Evolutionary conservation across 139 green algal species (phyloP).

Genomic region (Chlorella sp.): DNA sequence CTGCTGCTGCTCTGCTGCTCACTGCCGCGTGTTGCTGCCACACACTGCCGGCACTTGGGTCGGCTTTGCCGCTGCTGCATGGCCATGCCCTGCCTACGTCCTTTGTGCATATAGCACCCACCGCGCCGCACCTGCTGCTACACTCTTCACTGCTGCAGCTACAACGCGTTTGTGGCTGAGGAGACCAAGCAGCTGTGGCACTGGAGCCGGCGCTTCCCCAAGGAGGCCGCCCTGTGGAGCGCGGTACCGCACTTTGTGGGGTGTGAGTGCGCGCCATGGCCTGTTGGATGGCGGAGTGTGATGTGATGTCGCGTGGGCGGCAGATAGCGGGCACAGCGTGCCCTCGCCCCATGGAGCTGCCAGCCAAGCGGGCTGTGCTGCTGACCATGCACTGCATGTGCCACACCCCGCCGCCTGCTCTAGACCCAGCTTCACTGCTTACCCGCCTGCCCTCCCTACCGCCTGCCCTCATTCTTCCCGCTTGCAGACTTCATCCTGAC

Average conservation of each 20-base stretch:
- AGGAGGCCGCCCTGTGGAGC: constrained; percentile 42
- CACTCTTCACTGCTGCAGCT: constrained; percentile 24
- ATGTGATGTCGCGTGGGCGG: neutral
- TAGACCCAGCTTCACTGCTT: too few species aligned
- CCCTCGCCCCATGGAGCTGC: too few species aligned
- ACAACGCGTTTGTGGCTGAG: constrained; percentile 47
- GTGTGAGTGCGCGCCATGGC: constrained; percentile 25
- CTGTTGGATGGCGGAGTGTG: neutral
- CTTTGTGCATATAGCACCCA: too few species aligned
- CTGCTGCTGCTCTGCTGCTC: too few species aligned
- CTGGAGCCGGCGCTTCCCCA: constrained; percentile 37
- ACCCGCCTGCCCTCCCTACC: too few species aligned
- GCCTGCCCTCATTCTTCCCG: too few species aligned
- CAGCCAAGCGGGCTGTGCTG: too few species aligned
- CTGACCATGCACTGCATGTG: too few species aligned
- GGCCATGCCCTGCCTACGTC: neutral
- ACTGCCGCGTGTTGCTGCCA: too few species aligned
- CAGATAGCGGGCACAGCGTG: neutral
- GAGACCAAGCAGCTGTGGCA: constrained; percentile 54
- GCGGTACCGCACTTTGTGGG: constrained; percentile 26
- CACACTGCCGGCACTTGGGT: too few species aligned
- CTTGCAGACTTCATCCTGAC: constrained; percentile 35
- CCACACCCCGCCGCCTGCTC: too few species aligned
- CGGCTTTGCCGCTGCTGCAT: neutral
- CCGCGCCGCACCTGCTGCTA: too few species aligned